A percentile compares a stretch with the other conserved stretches of the same genome.
These are phyloP conservation scores for Gamarada debralockiae DNA, from an alignment of 495 filamentous ascomycete genomes.

Conservation along the genomic window DNA sequence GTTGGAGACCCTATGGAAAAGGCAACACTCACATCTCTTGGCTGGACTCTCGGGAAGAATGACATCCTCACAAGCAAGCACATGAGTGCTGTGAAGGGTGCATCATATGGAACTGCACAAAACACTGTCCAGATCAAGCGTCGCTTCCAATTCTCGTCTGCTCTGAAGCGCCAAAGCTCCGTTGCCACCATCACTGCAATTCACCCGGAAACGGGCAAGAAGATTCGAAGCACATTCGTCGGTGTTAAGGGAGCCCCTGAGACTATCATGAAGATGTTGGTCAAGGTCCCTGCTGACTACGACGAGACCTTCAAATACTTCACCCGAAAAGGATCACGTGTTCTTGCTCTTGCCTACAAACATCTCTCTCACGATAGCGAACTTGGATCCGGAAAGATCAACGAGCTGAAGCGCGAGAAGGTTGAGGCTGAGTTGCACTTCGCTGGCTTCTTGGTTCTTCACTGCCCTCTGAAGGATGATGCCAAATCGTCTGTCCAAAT, in stretches of 20 bases:
- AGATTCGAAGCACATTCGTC: conserved; percentile 76
- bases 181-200: conserved; percentile 73
- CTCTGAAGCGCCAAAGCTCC: conserved; percentile 92
- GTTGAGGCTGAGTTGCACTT: conserved; percentile 82
- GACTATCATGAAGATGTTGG: conserved; percentile 89
- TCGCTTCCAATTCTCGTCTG: conserved; percentile 97
- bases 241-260: conserved; percentile 97
- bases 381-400: conserved; percentile 77
- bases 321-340: conserved; percentile 88
- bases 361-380: conserved; percentile 78
- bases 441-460: conserved; percentile 92
- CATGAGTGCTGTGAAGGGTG: conserved; percentile 35
- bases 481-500: conserved; percentile 90
- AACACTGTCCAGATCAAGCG: conserved; percentile 85
- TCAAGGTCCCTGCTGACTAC: conserved; percentile 78
- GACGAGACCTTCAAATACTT: conserved; percentile 99
- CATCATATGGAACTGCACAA: conserved; percentile 40
- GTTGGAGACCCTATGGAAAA: conserved; percentile 99
- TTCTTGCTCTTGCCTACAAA: conserved; percentile 91
- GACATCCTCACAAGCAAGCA: conserved; percentile 69
- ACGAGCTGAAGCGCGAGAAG: conserved; percentile 88
- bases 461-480: conserved; percentile 95
- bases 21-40: conserved; percentile 82
- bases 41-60: conserved; percentile 86
- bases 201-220: conserved; percentile 66